Evolutionary conservation across 2,329 filamentous ascomycete genomes (phyloP), one percentile per base, ranked within the genome.

Genomic region (Cladosporium sp.): DNA sequence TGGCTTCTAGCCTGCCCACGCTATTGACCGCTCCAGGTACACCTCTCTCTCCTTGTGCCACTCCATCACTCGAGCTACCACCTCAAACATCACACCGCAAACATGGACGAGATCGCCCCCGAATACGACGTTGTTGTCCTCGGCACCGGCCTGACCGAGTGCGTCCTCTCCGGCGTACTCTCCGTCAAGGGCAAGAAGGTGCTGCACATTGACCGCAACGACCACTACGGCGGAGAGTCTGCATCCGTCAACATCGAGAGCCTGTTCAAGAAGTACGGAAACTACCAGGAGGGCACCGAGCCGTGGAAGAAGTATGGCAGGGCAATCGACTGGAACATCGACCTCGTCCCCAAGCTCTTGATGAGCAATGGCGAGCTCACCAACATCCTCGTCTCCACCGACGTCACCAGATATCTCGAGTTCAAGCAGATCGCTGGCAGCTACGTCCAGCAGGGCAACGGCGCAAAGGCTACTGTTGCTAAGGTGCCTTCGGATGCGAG

Each of bases 151-250:
- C 76, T 98, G 81, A 97, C 92, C 59, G 93, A 98, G 83, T 98
- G 93, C 77, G 93, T 98, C 70, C 87, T 98, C 64, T 96, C 92
- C 70, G 93, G 92, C 74, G 91, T 98, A 57, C 78, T 97, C 70
- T 95, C 90, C 77, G 92, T 97, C 67, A 96, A 97, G 80, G 92
- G 92, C 73, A 92, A 95, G 81, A 97, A 97, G 79, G 93, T 98
- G 68, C 82, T 98, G 61, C 93, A 98, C 78, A 95, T 98, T 72
- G 93, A 97, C 77, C 86, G 91, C 70, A 97, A 97, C 72, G 89
- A 95, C 72, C 91, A 97, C 78, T 97, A 96, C 69, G 93, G 93
- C 81, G 93, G 89, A 63, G 93, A 98, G 77, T 89, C 93, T 58
- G 92, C 93, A 50, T 97, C 92, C 9, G 83, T 98, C 65, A 98